phyloP scores from a whole-genome alignment of 352 stramenopile genomes.

The Lagenidium giganteum region DNA sequence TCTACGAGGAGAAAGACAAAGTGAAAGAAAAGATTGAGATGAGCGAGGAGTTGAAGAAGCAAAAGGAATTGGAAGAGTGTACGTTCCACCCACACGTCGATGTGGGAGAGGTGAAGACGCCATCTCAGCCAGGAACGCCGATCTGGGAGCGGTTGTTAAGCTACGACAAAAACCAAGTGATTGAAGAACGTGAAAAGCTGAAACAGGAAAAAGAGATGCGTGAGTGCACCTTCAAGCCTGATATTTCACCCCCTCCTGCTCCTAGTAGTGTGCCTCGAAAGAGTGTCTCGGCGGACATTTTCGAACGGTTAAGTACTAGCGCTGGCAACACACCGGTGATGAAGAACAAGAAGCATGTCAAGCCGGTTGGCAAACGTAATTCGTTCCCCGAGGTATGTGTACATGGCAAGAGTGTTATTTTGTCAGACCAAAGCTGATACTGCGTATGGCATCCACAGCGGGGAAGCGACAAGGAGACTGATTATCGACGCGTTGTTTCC shows the following conservation, averaged over 20 bases:
- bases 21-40: constrained; percentile 76
- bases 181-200: constrained; percentile 71
- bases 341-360: constrained; percentile 25
- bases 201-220: constrained; percentile 69
- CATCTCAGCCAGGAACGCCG: constrained; percentile 30
- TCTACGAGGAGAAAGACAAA: constrained; percentile 78
- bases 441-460: too few species aligned
- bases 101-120: constrained; percentile 20
- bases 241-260: constrained; percentile 49
- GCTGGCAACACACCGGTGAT: constrained; percentile 20
- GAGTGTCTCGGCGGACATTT: constrained; percentile 30
- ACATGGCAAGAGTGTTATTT: constrained; percentile 1
- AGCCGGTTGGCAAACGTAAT: constrained; percentile 14
- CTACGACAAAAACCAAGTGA: constrained; percentile 75
- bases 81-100: constrained; percentile 76
- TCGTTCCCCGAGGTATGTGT: constrained; percentile 31
- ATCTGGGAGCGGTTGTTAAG: constrained; percentile 74
- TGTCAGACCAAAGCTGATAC: too few species aligned
- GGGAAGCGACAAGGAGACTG: too few species aligned
- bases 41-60: constrained; percentile 53
- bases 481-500: constrained; percentile 12
- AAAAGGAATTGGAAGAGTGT: constrained; percentile 77
- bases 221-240: constrained; percentile 79
- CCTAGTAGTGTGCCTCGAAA: constrained; percentile 31
- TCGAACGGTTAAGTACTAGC: constrained; percentile 32